Evolutionary conservation across 2,329 filamentous ascomycete species (phyloP), one percentile per base, ranked within the genome.

Genomic region (Aspergillus sp.): DNA sequence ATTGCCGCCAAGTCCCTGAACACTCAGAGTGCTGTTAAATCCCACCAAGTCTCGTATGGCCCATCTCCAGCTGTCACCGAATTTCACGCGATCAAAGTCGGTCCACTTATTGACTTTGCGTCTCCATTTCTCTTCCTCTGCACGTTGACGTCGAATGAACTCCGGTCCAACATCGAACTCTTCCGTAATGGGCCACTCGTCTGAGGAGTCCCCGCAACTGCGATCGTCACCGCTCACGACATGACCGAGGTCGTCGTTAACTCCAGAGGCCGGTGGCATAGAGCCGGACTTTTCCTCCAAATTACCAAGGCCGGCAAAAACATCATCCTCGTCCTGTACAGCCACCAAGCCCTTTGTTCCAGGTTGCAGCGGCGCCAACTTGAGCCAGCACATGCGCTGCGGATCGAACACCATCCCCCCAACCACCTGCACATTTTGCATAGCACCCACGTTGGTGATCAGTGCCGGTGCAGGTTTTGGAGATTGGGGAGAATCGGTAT

Each of bases 371-470:
- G 51, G 83, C 81, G 62, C 81, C 61, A 95, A 81, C 75, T 96
- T 97, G 58, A 98, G 84, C 95, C 95, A 99, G 74, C 92, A 96
- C 94, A 99, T 98, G 68, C 91, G 91, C 63, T 92, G 89, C 3
- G 95, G 95, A 72, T 99, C 95, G 73, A 98, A 99, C 10, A 98
- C 90, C 95, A 99, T 99, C 67, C 92, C 92, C n/a, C 92, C 91
- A 59, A 97, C 92, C 39, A 97, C 90, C 76, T 97, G 93, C 14
- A 96, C 90, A 62, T 92, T 93, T 70, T 94, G 91, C 62, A 89
- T 88, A 4, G 88, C 84, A 56, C 90, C 90, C 65, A 97, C 91
- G 65, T 96, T 95, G 52, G 92, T 92, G 69, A 99, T 99, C 18
- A 99, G 84, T 6, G 94, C 92, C 36, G 76, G 75, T 60, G 80